Percentiles rank a stretch among this genome's conserved stretches.
Conservation (phyloP, 805 yeast genomes). For the Zygoascus biomembranicola region DNA sequence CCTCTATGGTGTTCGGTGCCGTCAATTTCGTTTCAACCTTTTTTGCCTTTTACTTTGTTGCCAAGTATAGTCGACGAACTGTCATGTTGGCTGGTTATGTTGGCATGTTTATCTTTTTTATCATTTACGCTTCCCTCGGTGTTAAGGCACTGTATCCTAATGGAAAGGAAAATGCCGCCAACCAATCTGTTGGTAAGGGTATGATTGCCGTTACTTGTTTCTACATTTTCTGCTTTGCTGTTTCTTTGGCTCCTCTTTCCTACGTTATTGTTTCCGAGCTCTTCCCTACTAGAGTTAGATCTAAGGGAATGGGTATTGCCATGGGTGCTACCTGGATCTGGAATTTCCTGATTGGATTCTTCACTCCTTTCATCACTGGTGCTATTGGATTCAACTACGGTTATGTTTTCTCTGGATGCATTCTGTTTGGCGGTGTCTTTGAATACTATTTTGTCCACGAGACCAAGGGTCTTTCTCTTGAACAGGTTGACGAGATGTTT, state of each 20-base stretch:
- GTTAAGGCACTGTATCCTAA: slow-evolving; percentile 33
- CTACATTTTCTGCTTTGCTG: slow-evolving; percentile 42
- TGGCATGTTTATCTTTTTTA: slow-evolving; percentile 43
- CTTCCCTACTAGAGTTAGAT: slow-evolving; percentile 49
- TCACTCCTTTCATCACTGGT: slow-evolving; percentile 58
- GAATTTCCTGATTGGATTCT: slow-evolving; percentile 54
- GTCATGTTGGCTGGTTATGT: slow-evolving; percentile 39
- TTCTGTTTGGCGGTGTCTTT: slow-evolving; percentile 51
- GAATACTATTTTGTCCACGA: slow-evolving; percentile 68
- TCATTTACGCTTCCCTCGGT: slow-evolving; percentile 43
- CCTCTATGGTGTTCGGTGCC: slow-evolving; percentile 46
- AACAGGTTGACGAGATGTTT: slow-evolving; percentile 44
- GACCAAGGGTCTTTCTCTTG: slow-evolving; percentile 74
- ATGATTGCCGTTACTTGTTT: slow-evolving; percentile 48
- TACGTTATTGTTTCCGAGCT: slow-evolving; percentile 65
- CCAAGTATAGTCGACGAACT: slow-evolving; percentile 43
- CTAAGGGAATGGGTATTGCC: slow-evolving; percentile 54
- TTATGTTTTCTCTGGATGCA: slow-evolving; percentile 53
- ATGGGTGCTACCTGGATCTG: slow-evolving; percentile 35
- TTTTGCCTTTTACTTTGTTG: slow-evolving; percentile 41
- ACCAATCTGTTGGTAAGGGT: slow-evolving; percentile 39
- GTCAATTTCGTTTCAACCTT: slow-evolving; percentile 47
- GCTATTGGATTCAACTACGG: slow-evolving; percentile 61
- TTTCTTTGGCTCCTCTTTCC: slow-evolving; percentile 58
- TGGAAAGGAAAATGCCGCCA: slow-evolving; percentile 20